phyloP scores from a whole-genome alignment of 1,284 basidiomycete species.

The Cystobasidiaceae sp. region DNA sequence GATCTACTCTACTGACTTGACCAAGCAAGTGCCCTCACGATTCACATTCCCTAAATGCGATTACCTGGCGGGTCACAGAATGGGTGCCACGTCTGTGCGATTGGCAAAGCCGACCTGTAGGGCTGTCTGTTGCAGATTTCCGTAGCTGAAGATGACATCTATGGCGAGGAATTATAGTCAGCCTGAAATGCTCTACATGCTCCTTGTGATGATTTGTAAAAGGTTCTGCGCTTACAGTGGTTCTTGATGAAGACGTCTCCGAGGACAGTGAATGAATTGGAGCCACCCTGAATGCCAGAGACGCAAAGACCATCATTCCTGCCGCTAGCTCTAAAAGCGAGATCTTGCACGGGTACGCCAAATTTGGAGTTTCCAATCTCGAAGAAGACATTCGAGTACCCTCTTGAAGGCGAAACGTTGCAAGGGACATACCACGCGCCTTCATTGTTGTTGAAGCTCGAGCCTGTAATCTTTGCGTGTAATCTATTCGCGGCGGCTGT shows the following conservation, averaged over 20 bases:
- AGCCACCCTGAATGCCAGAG: conserved; percentile 27
- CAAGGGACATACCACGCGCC: conserved; percentile 30
- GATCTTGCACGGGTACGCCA: conserved; percentile 12
- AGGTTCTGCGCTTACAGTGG: conserved; percentile 18
- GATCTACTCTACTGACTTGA: too few species aligned
- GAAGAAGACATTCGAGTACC: conserved; percentile 20
- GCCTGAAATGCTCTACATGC: too few species aligned
- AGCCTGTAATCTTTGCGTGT: conserved; percentile 9
- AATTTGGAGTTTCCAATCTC: conserved; percentile 9
- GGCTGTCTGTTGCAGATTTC: conserved; percentile 1
- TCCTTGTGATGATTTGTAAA: too few species aligned
- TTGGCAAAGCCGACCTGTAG: conserved; percentile 16
- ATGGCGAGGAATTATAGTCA: too few species aligned
- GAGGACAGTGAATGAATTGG: conserved; percentile 11
- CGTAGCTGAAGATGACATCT: conserved; percentile 24
- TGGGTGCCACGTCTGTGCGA: conserved; percentile 14
- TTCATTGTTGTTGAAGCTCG: conserved; percentile 5
- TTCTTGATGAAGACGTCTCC: conserved; percentile 32
- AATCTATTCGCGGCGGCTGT: neutral
- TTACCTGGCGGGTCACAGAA: neutral
- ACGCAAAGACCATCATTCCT: conserved; percentile 25
- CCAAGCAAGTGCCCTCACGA: too few species aligned
- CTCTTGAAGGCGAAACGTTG: neutral
- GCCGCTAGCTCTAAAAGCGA: conserved; percentile 22
- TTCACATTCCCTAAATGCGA: too few species aligned